phyloP scores from a whole-genome alignment of 1,284 basidiomycete species.

The Taiwanofungus camphoratus region DNA sequence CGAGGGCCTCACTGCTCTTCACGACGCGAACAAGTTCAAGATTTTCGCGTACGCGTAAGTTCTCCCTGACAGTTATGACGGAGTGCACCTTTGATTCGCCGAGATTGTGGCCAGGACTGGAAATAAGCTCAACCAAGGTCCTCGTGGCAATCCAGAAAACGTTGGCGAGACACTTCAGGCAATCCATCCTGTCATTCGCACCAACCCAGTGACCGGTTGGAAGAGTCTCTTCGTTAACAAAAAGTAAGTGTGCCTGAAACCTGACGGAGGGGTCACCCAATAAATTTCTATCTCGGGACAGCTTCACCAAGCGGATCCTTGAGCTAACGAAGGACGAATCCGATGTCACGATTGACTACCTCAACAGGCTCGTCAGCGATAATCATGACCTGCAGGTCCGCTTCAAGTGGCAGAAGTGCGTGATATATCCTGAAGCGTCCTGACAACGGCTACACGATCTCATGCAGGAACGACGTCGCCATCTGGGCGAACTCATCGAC shows the following conservation, averaged over 20 bases:
- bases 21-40: constrained; percentile 47
- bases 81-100: neutral
- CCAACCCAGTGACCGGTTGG: constrained; percentile 61
- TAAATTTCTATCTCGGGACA: constrained; percentile 15
- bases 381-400: constrained; percentile 63
- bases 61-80: neutral
- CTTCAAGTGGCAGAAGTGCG: constrained; percentile 36
- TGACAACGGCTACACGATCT: neutral
- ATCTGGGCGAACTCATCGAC: constrained; percentile 53
- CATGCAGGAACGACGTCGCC: constrained; percentile 38
- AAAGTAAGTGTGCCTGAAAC: no score
- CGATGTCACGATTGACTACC: constrained; percentile 42
- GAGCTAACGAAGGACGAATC: constrained; percentile 58
- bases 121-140: constrained; percentile 12
- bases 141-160: constrained; percentile 21
- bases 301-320: constrained; percentile 60
- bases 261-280: no score
- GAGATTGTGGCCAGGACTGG: constrained; percentile 8
- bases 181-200: constrained; percentile 49
- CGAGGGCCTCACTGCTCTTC: constrained; percentile 54
- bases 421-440: neutral
- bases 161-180: constrained; percentile 49
- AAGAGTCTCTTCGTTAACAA: constrained; percentile 63
- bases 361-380: constrained; percentile 41
- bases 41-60: constrained; percentile 10